Conservation (phyloP, 2,329 filamentous ascomycete species). For the Cytospora piceicola region DNA sequence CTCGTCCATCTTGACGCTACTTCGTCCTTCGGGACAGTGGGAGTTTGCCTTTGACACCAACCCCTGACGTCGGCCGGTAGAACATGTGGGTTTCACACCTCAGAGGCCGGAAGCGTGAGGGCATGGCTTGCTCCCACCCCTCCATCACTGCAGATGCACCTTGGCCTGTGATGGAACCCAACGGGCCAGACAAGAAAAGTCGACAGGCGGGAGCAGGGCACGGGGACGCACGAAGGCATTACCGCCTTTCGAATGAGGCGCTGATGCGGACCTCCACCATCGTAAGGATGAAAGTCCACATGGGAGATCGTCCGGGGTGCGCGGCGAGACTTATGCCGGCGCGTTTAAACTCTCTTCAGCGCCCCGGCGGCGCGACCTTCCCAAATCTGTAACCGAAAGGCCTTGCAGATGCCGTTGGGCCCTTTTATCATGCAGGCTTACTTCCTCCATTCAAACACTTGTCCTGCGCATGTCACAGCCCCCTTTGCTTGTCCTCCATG, state of each 20-base stretch:
- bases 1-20: conserved; percentile 17
- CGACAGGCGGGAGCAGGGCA: conserved; percentile 26
- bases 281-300: conserved; percentile 28
- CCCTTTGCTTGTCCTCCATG: not conserved
- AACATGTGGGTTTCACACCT: conserved; percentile 7
- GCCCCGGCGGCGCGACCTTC: conserved; percentile 28
- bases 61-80: conserved; percentile 3
- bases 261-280: conserved; percentile 25
- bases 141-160: conserved; percentile 16
- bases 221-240: conserved; percentile 28
- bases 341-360: conserved; percentile 23
- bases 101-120: conserved; percentile 1
- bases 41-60: not conserved
- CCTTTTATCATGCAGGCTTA: conserved; percentile 13
- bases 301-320: conserved; percentile 27
- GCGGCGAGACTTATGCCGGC: conserved; percentile 13
- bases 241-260: conserved; percentile 25
- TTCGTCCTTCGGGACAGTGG: conserved; percentile 7
- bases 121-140: conserved; percentile 20
- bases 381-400: conserved; percentile 18
- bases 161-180: conserved; percentile 26
- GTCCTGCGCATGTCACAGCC: conserved; percentile 12
- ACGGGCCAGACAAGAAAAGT: conserved; percentile 14
- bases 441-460: conserved; percentile 15
- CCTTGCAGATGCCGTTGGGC: conserved; percentile 3